Conservation (phyloP, 2,329 filamentous ascomycete species). For the Botrytis fragariae region DNA sequence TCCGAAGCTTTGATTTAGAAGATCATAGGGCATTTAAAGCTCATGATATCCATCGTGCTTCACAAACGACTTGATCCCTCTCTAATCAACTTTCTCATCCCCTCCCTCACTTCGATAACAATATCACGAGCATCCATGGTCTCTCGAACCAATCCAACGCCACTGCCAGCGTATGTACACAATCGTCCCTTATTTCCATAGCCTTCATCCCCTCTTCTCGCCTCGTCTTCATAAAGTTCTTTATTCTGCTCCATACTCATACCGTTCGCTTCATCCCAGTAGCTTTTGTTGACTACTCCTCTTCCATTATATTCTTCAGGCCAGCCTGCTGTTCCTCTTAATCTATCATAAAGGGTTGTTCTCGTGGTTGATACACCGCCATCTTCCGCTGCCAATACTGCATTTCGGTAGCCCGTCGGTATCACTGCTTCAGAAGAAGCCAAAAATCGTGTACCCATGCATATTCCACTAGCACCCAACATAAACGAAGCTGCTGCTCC, state of each 20-base stretch:
- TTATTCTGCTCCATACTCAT: slow-evolving; percentile 43
- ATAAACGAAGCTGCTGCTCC: slow-evolving; percentile 39
- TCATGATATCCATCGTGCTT: neutral
- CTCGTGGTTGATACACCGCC: slow-evolving; percentile 51
- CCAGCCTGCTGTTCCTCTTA: slow-evolving; percentile 58
- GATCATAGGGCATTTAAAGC: neutral
- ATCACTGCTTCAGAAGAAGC: slow-evolving; percentile 47
- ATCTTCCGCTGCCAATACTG: slow-evolving; percentile 47
- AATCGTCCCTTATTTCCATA: slow-evolving; percentile 54
- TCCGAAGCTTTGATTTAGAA: neutral
- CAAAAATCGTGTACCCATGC: slow-evolving; percentile 52
- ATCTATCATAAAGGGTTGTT: slow-evolving; percentile 50
- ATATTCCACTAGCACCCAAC: slow-evolving; percentile 44
- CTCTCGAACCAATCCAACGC: slow-evolving; percentile 55
- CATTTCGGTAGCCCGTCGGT: slow-evolving; percentile 46
- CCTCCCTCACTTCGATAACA: slow-evolving; percentile 36
- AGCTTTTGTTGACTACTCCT: slow-evolving; percentile 57
- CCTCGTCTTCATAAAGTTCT: slow-evolving; percentile 44
- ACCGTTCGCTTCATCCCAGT: slow-evolving; percentile 42
- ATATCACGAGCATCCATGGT: slow-evolving; percentile 52
- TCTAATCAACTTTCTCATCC: slow-evolving; percentile 9
- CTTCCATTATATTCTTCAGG: slow-evolving; percentile 55
- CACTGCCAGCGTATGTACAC: slow-evolving; percentile 62
- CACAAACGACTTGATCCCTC: slow-evolving; percentile 15
- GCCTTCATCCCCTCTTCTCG: slow-evolving; percentile 49